Base-by-base conservation (phyloP, 495 filamentous ascomycete species). In the Penicillium maclennaniae region DNA sequence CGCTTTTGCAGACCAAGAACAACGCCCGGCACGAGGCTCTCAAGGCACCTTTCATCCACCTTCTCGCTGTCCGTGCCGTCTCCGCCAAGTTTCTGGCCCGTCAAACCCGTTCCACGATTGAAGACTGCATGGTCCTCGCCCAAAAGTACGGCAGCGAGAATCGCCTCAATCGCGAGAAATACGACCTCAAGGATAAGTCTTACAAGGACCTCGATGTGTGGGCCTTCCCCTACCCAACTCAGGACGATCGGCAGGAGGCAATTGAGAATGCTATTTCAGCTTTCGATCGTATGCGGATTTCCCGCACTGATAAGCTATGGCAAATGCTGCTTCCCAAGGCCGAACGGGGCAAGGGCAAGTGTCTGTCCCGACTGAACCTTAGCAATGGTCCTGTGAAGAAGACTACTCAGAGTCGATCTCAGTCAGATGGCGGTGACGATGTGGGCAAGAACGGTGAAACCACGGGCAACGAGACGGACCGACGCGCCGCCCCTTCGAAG, bases 201-300 rank as follows among this genome's bases (percentile, higher is more conserved):
- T 95, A 85, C 76, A 90, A 87, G 60, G 91, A 96, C 51, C 74
- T 96, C 26, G 87, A 96, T 63, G 79, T 90, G 16, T 95, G 85
- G 79, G 81, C 81, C 14, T 93, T 90, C 66, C 74, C 79, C 7
- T 93, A 92, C 65, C 73, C 75, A 15, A 79, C 67, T 21, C 68
- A 79, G 27, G 81, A 83, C 28, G 87, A 92, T 58, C 84, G 91
- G 23, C 77, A 91, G 60, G 76, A 78, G 12, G 91, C 88, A 12
- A 92, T 96, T 66, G 84, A 92, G 59, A 89, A 87, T 62, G 88
- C 90, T n/a, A 80, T 95, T 47, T 84, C 79, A 36, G 79, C 85
- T 21, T 95, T 87, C 59, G 91, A 96, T 73, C 83, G 86, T 49
- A 76, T 86, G 72, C 82, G 91, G 6, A 68, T 95, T n/a, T 79